Percentiles rank a stretch among this genome's conserved stretches.
Conservation (phyloP, 805 yeast genomes). For the Saccharomyces mikatae region DNA sequence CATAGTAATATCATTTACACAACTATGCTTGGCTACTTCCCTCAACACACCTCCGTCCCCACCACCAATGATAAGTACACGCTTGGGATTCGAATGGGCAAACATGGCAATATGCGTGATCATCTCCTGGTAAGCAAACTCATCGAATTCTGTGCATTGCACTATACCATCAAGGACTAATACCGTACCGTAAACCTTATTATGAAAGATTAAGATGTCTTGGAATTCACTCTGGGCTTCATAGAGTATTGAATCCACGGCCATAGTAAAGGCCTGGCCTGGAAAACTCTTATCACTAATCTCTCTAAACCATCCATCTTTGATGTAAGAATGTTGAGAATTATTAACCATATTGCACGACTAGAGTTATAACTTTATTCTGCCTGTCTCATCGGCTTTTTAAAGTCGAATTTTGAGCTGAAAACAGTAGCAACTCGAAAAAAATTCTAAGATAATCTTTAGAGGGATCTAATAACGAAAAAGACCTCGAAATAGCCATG, state of each 20-base stretch:
- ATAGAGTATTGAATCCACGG: constrained; percentile 57
- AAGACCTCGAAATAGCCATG: neutral
- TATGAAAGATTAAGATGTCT: constrained; percentile 72
- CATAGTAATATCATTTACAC: constrained; percentile 57
- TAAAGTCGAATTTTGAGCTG: neutral
- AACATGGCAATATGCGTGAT: constrained; percentile 76
- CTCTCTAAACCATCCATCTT: constrained; percentile 79
- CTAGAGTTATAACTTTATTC: neutral
- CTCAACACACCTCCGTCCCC: constrained; percentile 94
- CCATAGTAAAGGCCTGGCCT: constrained; percentile 73
- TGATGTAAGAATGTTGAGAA: constrained; percentile 25
- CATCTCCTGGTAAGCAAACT: constrained; percentile 89
- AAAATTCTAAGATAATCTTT: neutral
- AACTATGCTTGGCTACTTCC: constrained; percentile 71
- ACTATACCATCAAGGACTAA: constrained; percentile 82
- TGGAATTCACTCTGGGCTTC: constrained; percentile 65
- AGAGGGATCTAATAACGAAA: neutral
- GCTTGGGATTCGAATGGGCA: constrained; percentile 66
- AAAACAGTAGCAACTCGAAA: neutral
- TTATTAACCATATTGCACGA: neutral
- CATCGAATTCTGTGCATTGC: constrained; percentile 89
- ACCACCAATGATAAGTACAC: constrained; percentile 84
- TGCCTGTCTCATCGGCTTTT: constrained; percentile 1
- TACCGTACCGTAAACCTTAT: constrained; percentile 75
- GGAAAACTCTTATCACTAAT: constrained; percentile 64